Conservation (phyloP, 2,329 filamentous ascomycete species). For the Alternaria ventricosa region DNA sequence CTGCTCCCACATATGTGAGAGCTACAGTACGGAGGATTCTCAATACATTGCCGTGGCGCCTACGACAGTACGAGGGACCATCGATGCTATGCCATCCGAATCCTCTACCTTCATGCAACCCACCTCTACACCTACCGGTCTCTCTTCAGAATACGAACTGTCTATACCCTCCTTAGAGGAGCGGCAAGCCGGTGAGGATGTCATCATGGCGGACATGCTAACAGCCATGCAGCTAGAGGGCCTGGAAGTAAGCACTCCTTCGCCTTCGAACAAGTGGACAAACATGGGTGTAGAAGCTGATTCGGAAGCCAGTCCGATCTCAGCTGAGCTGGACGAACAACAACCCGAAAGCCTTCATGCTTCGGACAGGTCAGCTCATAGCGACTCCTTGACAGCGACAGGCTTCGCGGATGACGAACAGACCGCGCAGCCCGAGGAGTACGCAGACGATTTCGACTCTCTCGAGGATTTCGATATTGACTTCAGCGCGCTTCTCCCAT, state of each 20-base stretch:
- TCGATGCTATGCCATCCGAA: neutral
- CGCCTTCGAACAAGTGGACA: neutral
- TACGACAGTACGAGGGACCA: neutral
- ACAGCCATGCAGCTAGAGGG: neutral
- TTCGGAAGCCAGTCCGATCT: neutral
- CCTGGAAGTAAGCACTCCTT: neutral
- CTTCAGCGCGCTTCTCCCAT: neutral
- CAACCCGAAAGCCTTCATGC: neutral
- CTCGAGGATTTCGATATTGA: neutral
- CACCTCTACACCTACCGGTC: accelerated
- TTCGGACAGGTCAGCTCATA: neutral
- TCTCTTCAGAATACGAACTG: no score
- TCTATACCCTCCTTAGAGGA: neutral
- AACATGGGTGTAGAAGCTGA: neutral
- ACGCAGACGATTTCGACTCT: neutral
- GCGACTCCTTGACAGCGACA: neutral
- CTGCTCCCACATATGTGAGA: no score
- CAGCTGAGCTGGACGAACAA: neutral
- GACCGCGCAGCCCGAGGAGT: neutral
- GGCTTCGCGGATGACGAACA: neutral
- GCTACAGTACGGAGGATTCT: no score
- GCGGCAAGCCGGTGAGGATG: neutral
- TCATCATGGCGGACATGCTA: neutral
- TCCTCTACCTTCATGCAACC: neutral
- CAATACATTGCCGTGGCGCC: no score